These are phyloP conservation scores for Epicoccum sorghinum DNA, from an alignment of 2,329 filamentous ascomycete genomes.

Conservation along the genomic window DNA sequence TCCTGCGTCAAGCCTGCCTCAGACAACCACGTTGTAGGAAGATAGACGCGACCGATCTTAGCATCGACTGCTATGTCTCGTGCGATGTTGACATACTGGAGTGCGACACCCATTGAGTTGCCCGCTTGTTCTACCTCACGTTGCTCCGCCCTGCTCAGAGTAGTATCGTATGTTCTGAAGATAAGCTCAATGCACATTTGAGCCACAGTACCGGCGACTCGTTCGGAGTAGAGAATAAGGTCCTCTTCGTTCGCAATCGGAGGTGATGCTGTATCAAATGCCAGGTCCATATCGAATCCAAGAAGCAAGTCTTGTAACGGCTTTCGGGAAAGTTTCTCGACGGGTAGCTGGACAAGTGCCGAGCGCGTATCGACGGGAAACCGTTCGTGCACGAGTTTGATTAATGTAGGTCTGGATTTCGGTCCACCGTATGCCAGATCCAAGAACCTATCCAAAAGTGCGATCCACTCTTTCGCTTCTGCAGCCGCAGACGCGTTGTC, in stretches of 20 bases:
- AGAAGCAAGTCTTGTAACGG: conserved; percentile 69
- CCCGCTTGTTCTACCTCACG: conserved; percentile 62
- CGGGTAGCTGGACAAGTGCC: conserved; percentile 66
- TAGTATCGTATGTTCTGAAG: conserved; percentile 60
- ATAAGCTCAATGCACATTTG: conserved; percentile 71
- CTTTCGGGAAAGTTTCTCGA: conserved; percentile 59
- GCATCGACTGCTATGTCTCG: conserved; percentile 75
- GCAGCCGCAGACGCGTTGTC: conserved; percentile 63
- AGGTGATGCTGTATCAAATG: conserved; percentile 52
- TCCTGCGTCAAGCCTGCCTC: conserved; percentile 61
- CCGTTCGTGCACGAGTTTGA: conserved; percentile 51
- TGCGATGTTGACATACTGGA: conserved; percentile 81
- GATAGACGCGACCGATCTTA: conserved; percentile 68
- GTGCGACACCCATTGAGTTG: conserved; percentile 70
- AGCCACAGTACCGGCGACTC: conserved; percentile 75
- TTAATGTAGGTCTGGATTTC: conserved; percentile 12
- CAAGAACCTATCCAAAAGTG: conserved; percentile 63
- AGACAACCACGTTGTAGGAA: conserved; percentile 69
- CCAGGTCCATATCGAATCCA: conserved; percentile 72
- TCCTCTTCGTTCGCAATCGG: conserved; percentile 66
- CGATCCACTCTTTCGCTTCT: conserved; percentile 65
- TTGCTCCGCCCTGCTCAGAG: conserved; percentile 37
- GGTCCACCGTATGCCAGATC: conserved; percentile 56
- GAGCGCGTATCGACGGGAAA: conserved; percentile 62
- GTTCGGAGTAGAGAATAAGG: conserved; percentile 67